Base-by-base conservation (phyloP, 2,329 filamentous ascomycete species). In the Penicillium oxalicum region DNA sequence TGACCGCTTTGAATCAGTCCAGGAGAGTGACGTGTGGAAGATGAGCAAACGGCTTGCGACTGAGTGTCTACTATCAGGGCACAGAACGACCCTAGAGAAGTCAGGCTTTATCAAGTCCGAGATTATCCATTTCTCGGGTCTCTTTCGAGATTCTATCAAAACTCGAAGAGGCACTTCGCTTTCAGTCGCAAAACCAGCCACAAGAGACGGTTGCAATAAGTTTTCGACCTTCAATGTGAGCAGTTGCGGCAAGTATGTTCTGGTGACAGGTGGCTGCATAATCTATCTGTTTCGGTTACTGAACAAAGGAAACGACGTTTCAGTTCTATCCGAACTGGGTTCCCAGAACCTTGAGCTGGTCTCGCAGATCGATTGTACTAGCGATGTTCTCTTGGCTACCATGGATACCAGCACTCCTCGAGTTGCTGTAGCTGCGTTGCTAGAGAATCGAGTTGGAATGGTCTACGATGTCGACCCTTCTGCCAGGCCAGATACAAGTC, bases 321-420 rank as follows among this genome's bases (percentile, higher is more conserved):
- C 60, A 50, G 48, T 56, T 44, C 48, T 64, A 52, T 61, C 59
- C 33, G 54, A 62, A 53, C 11, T 51, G 24, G 61, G 56, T 5
- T 58, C 63, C 51, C 55, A 67, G 49, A 55, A 58, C 57, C 45
- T 78, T 47, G 53, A 67, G 38, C 76, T 75, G 2, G 62, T 81
- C 12, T 74, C 79, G 1, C 77, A 69, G 36, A 74, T 86, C 9
- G 61, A 75, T 11, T 85, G 82, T 56, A 80, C 80, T 9, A 70
- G 73, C 12, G 69, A 75, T 39, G 77, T 85, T 2, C 61, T 86
- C 5, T 74, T 77, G 3, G 78, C 81, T 56, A 80, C 79, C 52
- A 83, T 86, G 74, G 81, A 86, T 61, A 80, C 79, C 0, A 82
- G 77, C 4, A 75, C 72, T 2, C 69, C 76, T 7, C 72, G 74